phyloP scores from a whole-genome alignment of 106 monocot species.

The Ottelia alismoides region DNA sequence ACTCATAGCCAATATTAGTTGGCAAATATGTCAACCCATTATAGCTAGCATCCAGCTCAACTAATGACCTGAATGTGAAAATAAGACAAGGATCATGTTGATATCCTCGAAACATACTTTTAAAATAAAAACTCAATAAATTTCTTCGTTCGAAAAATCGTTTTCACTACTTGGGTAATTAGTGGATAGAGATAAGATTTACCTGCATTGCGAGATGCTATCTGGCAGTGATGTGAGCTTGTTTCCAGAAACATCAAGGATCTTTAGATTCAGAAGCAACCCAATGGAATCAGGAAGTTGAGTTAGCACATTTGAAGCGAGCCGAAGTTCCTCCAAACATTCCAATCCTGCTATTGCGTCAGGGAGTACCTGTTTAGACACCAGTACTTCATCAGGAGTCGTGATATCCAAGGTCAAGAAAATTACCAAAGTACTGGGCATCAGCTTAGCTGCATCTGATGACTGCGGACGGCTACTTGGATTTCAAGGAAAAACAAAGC shows the following conservation, averaged over 20 bases:
- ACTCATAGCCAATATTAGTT: constrained; percentile 73
- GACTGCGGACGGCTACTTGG: too few species aligned
- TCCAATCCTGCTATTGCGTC: constrained; percentile 79
- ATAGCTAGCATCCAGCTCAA: constrained; percentile 89
- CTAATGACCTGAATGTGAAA: constrained; percentile 38
- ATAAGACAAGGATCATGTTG: too few species aligned
- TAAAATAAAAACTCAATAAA: too few species aligned
- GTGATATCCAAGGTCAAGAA: too few species aligned
- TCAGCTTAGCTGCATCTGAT: too few species aligned
- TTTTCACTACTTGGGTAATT: too few species aligned
- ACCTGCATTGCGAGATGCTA: constrained; percentile 90
- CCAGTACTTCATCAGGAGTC: too few species aligned
- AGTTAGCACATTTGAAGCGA: constrained; percentile 53
- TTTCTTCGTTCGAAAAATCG: too few species aligned
- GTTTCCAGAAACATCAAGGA: constrained; percentile 74
- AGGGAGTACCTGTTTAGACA: constrained; percentile 63
- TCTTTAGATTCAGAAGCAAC: constrained; percentile 63
- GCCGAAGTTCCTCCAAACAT: constrained; percentile 56
- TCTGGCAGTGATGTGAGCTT: constrained; percentile 83
- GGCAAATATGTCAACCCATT: constrained; percentile 72
- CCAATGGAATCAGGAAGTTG: constrained; percentile 89
- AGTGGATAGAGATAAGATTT: neutral
- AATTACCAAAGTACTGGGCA: too few species aligned
- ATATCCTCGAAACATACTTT: too few species aligned
- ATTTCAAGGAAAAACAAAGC: too few species aligned